Conservation (phyloP, 177 flowering plant species). For the Telopea speciosissima region DNA sequence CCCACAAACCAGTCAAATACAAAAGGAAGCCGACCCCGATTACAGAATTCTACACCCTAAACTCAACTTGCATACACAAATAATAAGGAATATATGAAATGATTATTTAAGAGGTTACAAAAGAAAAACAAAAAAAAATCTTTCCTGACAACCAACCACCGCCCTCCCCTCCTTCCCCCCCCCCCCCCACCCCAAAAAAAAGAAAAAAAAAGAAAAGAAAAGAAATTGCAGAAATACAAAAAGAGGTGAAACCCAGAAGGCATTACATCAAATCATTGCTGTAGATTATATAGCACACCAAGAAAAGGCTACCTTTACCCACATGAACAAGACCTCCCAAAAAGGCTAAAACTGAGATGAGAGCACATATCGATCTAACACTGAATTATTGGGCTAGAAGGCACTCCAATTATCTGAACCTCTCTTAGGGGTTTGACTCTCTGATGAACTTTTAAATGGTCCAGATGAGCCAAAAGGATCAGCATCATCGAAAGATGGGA, state of each 20-base stretch:
- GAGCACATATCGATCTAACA: not conserved
- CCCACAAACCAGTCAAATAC: no score
- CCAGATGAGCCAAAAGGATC: slow-evolving; percentile 66
- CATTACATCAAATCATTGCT: slow-evolving; percentile 11
- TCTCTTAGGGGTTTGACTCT: slow-evolving; percentile 44
- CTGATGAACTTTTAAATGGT: slow-evolving; percentile 44
- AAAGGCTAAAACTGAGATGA: not conserved
- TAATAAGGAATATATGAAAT: slow-evolving; percentile 15
- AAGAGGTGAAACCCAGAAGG: slow-evolving; percentile 15
- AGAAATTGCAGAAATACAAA: slow-evolving; percentile 11
- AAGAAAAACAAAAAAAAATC: not conserved
- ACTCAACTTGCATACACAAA: not conserved
- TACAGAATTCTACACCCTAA: not conserved
- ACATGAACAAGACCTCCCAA: slow-evolving; percentile 2
- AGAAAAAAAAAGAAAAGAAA: slow-evolving; percentile 6
- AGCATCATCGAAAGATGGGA: slow-evolving; percentile 54
- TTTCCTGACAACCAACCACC: slow-evolving; percentile 9
- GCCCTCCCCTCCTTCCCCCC: no score
- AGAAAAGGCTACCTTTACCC: not conserved
- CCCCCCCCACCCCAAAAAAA: no score
- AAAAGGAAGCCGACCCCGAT: no score
- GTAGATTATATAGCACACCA: slow-evolving; percentile 17
- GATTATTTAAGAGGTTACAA: slow-evolving; percentile 10
- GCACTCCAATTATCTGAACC: slow-evolving; percentile 62
- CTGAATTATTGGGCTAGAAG: slow-evolving; percentile 25